These are phyloP conservation scores for Jasminum sambac DNA, from an alignment of 257 asterid species.

Conservation along the genomic window DNA sequence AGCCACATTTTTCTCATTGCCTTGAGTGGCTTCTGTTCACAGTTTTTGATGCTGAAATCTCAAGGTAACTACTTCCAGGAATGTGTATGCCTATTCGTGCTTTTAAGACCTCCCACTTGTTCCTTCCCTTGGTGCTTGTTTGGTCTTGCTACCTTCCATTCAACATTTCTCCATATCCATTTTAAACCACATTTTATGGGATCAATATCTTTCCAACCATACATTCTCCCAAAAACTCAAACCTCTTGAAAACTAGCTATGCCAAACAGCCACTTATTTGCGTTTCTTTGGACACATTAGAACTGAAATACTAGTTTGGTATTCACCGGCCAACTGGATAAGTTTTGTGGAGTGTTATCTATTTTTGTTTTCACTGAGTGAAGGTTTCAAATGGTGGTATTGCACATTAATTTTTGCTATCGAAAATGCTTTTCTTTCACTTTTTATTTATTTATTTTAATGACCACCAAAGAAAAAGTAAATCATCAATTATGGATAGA, in stretches of 20 bases:
- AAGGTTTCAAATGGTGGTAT: background rate
- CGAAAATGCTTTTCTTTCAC: constrained; percentile 14
- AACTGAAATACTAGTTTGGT: constrained; percentile 15
- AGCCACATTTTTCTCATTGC: constrained; percentile 99
- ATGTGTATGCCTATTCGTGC: background rate
- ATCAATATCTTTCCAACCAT: no score
- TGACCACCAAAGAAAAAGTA: background rate
- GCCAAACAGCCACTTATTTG: background rate
- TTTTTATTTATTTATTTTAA: constrained; percentile 18
- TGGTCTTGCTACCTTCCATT: no score
- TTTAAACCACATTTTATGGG: no score
- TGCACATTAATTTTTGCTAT: background rate
- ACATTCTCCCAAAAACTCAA: no score
- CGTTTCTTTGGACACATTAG: constrained; percentile 4
- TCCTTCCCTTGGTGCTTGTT: constrained; percentile 7
- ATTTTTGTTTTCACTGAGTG: background rate
- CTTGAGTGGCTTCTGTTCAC: constrained; percentile 99
- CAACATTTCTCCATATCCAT: no score
- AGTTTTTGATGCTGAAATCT: constrained; percentile 95
- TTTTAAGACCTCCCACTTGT: constrained; percentile 11
- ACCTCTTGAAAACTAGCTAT: no score
- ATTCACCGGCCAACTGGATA: constrained; percentile 16
- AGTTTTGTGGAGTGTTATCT: background rate
- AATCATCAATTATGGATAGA: background rate
- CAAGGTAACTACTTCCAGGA: constrained; percentile 51